Base-by-base conservation (phyloP, 225 moss, liverwort and hornwort genomes). In the Antitrichia curtipendula region DNA sequence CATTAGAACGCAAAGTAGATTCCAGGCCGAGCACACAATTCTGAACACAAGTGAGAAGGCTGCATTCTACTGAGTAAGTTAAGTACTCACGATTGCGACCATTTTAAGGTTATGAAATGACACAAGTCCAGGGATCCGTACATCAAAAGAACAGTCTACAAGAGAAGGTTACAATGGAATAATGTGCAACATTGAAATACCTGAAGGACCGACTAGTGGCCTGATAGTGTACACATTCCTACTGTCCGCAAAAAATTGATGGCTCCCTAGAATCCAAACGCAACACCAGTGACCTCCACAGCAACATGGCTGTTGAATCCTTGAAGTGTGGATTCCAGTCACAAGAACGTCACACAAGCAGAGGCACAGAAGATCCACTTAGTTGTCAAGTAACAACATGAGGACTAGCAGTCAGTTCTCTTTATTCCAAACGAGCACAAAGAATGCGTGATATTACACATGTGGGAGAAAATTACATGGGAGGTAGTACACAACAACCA, bases 361-460 rank as follows among this genome's bases (percentile, higher is more conserved):
- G 58, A 59, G 75, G 75, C 63, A 52, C 53, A n/a, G 29, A 70
- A 77, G 47, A 71, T 57, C n/a, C 85, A 59, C 24, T 74, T 24
- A 43, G 22, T 82, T 83, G 36, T n/a, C 57, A 50, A 64, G 32
- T 59, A 36, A 61, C 60, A 43, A 70, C 58, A 72, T 58, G 84
- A 84, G 58, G 45, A 84, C 71, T 77, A 77, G 75, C 84, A 85
- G 81, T 54, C 68, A 60, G 82, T 85, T 89, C 89, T 88, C 88
- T 86, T 89, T 89, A 92, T 90, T 90, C 78, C 59, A 70, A 89
- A 90, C 78, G 87, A 92, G 90, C 87, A 91, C 69, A 92, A 92
- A 92, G 92, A 91, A 92, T 92, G 91, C 88, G 70, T 89, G 89
- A 88, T 89, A 85, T 61, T 91, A 87, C 91, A 92, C 85, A 89